Conservation (phyloP, 1,139 yeast genomes). For the Pichia terricola region DNA sequence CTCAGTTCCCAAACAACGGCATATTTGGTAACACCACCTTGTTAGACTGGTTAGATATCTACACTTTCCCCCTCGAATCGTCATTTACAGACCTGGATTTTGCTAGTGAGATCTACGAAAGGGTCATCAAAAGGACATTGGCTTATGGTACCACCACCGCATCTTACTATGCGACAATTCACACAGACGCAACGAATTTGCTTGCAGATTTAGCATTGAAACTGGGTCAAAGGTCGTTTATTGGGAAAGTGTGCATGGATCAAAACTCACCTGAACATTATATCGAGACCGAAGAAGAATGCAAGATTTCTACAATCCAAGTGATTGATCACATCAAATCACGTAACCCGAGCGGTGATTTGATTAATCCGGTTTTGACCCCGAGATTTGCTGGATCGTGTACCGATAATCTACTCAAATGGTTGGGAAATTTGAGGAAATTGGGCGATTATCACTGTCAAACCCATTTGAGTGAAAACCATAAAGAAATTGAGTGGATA, state of each 20-base stretch:
- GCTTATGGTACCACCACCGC: constrained; percentile 85
- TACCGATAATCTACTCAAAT: constrained; percentile 46
- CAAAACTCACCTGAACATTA: constrained; percentile 61
- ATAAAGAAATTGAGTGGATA: constrained; percentile 71
- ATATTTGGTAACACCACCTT: constrained; percentile 80
- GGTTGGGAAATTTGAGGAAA: constrained; percentile 54
- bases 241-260: constrained; percentile 94
- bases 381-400: constrained; percentile 96
- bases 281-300: constrained; percentile 50
- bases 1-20: constrained; percentile 93
- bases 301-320: constrained; percentile 45
- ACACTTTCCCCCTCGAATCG: constrained; percentile 83
- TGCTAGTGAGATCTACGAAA: constrained; percentile 55
- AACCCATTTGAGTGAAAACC: constrained; percentile 82
- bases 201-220: constrained; percentile 63
- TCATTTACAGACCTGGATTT: constrained; percentile 38
- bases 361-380: constrained; percentile 63
- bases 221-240: constrained; percentile 76
- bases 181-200: constrained; percentile 60
- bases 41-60: constrained; percentile 77
- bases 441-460: constrained; percentile 57
- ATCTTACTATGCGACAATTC: constrained; percentile 83
- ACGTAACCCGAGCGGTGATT: constrained; percentile 41
- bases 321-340: constrained; percentile 48
- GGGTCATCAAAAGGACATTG: constrained; percentile 59